These are phyloP conservation scores for Solanum arcanum DNA, from an alignment of 257 asterid genomes.

Conservation along the genomic window DNA sequence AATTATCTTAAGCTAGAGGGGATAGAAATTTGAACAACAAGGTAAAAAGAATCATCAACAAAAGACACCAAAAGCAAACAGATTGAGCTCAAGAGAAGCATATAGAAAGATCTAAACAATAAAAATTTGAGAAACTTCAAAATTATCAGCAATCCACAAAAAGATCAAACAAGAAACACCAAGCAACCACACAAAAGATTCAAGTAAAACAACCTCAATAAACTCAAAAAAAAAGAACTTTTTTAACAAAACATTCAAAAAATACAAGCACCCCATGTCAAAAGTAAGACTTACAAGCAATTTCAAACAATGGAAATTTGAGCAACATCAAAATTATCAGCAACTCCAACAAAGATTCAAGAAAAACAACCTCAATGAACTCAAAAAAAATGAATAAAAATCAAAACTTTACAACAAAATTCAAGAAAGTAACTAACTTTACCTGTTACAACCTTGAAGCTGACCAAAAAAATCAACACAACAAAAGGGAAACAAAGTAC, in stretches of 20 bases:
- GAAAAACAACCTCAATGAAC: not conserved
- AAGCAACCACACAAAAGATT: not conserved
- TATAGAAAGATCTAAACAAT: not conserved
- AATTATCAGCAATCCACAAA: not conserved
- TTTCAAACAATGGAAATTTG: not conserved
- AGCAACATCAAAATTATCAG: not conserved
- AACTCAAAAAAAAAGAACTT: not conserved
- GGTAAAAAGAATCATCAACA: not conserved
- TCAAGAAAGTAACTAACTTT: conserved; percentile 11
- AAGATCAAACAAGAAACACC: not conserved
- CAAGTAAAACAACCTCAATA: not conserved
- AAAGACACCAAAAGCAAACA: not conserved
- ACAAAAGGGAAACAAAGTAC: not conserved
- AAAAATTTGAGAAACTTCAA: not conserved
- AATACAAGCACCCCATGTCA: not conserved
- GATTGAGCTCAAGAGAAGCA: not conserved
- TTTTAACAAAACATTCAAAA: not conserved
- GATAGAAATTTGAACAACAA: not conserved
- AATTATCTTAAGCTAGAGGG: not conserved
- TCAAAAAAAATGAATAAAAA: too few species aligned
- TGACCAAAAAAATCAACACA: conserved; percentile 1
- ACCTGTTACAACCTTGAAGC: conserved; percentile 25
- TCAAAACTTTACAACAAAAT: not conserved
- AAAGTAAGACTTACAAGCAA: not conserved
- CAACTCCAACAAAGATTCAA: conserved; percentile 1